A percentile compares a stretch with the other conserved stretches of the same genome.
phyloP scores from a whole-genome alignment of 176 grass and related monocot genomes.

The Oryza glumipatula region DNA sequence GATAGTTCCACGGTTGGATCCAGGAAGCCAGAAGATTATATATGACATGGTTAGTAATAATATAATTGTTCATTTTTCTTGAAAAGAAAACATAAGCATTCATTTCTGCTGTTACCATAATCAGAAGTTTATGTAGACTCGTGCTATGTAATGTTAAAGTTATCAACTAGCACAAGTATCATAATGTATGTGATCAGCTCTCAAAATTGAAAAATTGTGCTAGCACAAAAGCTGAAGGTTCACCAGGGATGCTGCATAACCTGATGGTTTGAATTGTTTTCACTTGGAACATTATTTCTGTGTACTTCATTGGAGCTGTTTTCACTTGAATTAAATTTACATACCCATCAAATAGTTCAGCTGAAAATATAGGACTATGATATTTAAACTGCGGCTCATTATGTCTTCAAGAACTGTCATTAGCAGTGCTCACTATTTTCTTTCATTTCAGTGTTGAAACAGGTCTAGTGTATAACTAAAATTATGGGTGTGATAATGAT shows the following conservation, averaged over 20 bases:
- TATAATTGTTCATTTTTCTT: background rate
- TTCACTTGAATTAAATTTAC: background rate
- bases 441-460: too few species aligned
- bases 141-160: background rate
- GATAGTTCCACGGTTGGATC: conserved; percentile 47
- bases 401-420: background rate
- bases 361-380: background rate
- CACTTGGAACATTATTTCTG: background rate
- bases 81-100: background rate
- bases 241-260: background rate
- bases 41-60: conserved; percentile 36
- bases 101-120: background rate
- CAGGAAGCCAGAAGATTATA: conserved; percentile 40
- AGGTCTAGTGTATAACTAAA: too few species aligned
- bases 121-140: background rate
- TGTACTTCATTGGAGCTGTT: background rate
- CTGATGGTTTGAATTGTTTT: background rate
- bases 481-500: too few species aligned
- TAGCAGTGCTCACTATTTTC: too few species aligned
- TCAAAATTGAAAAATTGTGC: background rate
- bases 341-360: background rate
- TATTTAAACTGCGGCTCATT: background rate
- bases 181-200: background rate
- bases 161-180: background rate
- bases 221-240: background rate